Base-by-base conservation (phyloP, 805 yeast species). In the Danielia reshetovae region DNA sequence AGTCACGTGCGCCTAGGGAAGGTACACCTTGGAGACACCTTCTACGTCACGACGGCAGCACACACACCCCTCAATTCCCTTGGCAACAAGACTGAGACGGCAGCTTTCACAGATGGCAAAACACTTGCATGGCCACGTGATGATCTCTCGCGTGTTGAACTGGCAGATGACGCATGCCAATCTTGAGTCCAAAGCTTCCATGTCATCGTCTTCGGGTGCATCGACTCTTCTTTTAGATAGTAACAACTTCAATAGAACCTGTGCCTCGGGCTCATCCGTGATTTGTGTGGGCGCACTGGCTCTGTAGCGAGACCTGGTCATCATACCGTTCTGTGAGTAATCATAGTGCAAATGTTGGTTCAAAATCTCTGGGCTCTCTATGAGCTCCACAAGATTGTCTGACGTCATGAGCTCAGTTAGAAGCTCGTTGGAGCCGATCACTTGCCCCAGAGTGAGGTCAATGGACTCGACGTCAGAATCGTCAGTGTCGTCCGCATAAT, bases 91-190 rank as follows among this genome's bases (percentile, higher is more conserved):
- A 12, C 83, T 75, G 8, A 79, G 64, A 12, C 97, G 70, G 52
- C 97, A 89, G 17, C 75, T 72, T 44, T 88, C 96, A 57, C 97
- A 89, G 4, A 89, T 67, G 0, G 95, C 88, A 36, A 89, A 75
- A 57, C 97, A 89, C 48, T 78, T 75, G 54, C 97, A 89, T 0
- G 97, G 97, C 97, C 97, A 89, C 3, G 90, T 65, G 7, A 89
- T 79, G 27, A 89, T 75, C 38, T 81, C 84, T 45, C 96, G 69
- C 4, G 78, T 74, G 38, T 81, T 77, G 4, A 72, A 68, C 46
- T 83, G 90, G 55, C 97, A 89, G 2, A 89, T 81, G 5, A 85
- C 95, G 59, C 97, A 88, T 5, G 66, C 64, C 5, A 75, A 45
- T 15, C 65, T 55, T 3, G 60, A 48, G 18, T 56, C 55, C 5